A percentile compares a stretch with the other conserved stretches of the same genome.
These are phyloP conservation scores for Yamagishiella unicocca DNA, from an alignment of 139 green algal species.

Conservation along the genomic window DNA sequence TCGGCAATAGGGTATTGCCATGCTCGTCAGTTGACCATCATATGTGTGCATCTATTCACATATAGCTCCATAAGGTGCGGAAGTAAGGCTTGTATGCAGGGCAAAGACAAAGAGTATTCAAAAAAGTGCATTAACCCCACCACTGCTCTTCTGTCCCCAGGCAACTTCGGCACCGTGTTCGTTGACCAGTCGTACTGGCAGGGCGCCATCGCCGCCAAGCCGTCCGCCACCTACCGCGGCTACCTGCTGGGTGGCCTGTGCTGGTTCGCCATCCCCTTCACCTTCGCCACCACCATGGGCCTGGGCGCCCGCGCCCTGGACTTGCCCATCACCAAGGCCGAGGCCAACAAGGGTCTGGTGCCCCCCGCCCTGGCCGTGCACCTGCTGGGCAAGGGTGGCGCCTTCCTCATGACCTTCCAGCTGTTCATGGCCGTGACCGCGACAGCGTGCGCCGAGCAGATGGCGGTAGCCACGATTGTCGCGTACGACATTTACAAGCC, in stretches of 20 bases:
- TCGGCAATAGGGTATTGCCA: too few species aligned
- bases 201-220: conserved; percentile 91
- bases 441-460: conserved; percentile 89
- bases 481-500: conserved; percentile 82
- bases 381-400: conserved; percentile 88
- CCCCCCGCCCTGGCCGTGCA: conserved; percentile 85
- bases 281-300: conserved; percentile 92
- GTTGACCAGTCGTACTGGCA: conserved; percentile 93
- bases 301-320: conserved; percentile 88
- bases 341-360: conserved; percentile 85
- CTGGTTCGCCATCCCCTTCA: conserved; percentile 97
- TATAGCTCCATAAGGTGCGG: too few species aligned
- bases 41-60: too few species aligned
- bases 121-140: too few species aligned
- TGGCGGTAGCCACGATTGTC: conserved; percentile 90
- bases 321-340: conserved; percentile 83
- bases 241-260: conserved; percentile 89
- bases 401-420: conserved; percentile 85
- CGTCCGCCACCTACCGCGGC: conserved; percentile 80
- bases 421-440: conserved; percentile 89
- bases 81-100: too few species aligned
- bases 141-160: not conserved
- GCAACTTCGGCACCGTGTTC: conserved; percentile 96
- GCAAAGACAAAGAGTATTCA: too few species aligned
- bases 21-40: too few species aligned